Base-by-base conservation (phyloP, 768 basidiomycete genomes). In the Clavulina sp. region DNA sequence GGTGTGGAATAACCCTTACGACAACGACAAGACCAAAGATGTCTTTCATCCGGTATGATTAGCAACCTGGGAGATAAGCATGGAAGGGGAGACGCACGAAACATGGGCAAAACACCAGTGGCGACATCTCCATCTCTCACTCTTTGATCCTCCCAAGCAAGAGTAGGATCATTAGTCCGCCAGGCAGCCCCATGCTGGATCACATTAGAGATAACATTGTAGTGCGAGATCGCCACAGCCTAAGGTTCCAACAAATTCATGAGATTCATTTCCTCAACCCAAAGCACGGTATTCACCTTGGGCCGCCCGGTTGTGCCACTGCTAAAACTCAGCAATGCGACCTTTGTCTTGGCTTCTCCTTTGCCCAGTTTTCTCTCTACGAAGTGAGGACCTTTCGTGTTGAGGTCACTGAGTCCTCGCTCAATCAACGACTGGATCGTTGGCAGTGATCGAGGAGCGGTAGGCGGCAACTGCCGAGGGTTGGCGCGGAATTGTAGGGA, bases 221-320 rank as follows among this genome's bases (percentile, higher is more conserved):
- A 72, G 58, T 80, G 78, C 4, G 76, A 69, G 57, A 78, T 77
- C 2, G 75, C 74, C 18, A 80, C 73, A 18, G 77, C 76, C 58
- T 84, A 48, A 6, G 30, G 21, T 13, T 38, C 38, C 48, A 44
- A 50, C 31, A 16, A 48, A 13, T 38, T 13, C 21, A 40, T 6
- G 38, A 29, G 38, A 16, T 33, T 7, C 23, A 7, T 5, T 30
- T 41, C 38, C 28, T 33, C 7, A 9, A 16, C 48, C 48, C 30
- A 33, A 6, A 13, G 7, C 6, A 50, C 33, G 36, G 4, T 9
- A 9, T 40, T 21, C 30, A 58, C 57, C 48, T 60, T 60, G 0
- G 83, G 82, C 54, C 68, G 73, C 0, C 83, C 82, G 2, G 83
- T 85, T 0, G 82, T 85, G 21, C 80, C 80, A 23, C 81, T 82